Conservation (phyloP, 1,284 basidiomycete genomes). For the Sphagnurus paluster region DNA sequence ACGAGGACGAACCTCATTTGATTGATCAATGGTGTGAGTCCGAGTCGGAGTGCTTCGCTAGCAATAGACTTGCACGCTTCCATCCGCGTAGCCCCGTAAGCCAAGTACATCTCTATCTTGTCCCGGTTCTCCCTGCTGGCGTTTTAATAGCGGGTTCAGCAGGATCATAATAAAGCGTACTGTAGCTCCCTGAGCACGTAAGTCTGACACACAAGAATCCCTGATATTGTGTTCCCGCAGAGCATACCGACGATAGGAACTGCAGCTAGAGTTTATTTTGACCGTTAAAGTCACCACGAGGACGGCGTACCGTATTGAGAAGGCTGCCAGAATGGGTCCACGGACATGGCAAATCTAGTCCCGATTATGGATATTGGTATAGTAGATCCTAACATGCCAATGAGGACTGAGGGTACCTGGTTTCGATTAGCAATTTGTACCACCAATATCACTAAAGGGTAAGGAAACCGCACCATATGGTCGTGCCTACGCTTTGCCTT, state of each 20-base stretch:
- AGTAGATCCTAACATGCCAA: slow-evolving; percentile 72
- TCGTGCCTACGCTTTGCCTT: slow-evolving; percentile 72
- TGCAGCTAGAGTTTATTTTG: slow-evolving; percentile 25
- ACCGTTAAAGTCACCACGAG: not conserved
- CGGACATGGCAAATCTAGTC: slow-evolving; percentile 73
- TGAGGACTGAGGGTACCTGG: slow-evolving; percentile 70
- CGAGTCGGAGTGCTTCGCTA: slow-evolving; percentile 73
- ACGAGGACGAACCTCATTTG: slow-evolving; percentile 70
- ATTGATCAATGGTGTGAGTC: slow-evolving; percentile 80
- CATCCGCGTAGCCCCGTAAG: slow-evolving; percentile 77
- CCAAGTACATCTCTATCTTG: slow-evolving; percentile 81
- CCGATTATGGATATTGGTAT: slow-evolving; percentile 82
- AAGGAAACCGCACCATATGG: slow-evolving; percentile 57
- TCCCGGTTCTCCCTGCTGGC: slow-evolving; percentile 70
- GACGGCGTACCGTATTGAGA: slow-evolving; percentile 66
- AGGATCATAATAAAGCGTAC: too few species aligned
- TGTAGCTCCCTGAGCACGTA: slow-evolving; percentile 67
- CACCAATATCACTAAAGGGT: not conserved
- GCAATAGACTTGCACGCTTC: slow-evolving; percentile 81
- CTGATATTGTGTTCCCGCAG: slow-evolving; percentile 76
- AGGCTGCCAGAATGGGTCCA: slow-evolving; percentile 79
- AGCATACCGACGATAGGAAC: slow-evolving; percentile 88
- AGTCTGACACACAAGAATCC: slow-evolving; percentile 67
- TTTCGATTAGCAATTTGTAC: slow-evolving; percentile 3
- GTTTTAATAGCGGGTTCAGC: not conserved